Conservation (phyloP, 768 basidiomycete genomes). For the Amanita subjunquillea region DNA sequence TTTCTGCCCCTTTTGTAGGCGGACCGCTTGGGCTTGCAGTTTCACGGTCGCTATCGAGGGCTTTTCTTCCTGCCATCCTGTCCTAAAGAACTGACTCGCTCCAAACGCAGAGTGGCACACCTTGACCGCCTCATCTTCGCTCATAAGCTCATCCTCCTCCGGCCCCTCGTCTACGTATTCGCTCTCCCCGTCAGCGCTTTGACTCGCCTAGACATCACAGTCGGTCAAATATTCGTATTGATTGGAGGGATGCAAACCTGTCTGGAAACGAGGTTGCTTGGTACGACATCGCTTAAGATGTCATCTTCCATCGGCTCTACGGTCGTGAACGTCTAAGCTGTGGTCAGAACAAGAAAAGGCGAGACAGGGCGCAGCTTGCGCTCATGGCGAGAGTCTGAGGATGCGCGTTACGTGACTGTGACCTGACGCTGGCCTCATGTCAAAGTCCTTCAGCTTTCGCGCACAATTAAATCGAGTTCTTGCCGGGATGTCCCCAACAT, state of each 20-base stretch:
- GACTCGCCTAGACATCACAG: slow-evolving; percentile 34
- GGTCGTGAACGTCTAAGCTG: slow-evolving; percentile 26
- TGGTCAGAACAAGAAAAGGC: neutral
- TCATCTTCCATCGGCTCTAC: slow-evolving; percentile 52
- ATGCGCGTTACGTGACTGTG: no score
- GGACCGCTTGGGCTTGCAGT: slow-evolving; percentile 18
- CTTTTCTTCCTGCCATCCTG: slow-evolving; percentile 1
- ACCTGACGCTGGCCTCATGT: no score
- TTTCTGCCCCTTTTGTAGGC: no score
- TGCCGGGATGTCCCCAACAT: no score
- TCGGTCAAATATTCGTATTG: neutral
- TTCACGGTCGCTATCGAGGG: slow-evolving; percentile 23
- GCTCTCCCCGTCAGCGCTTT: slow-evolving; percentile 65
- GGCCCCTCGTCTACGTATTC: slow-evolving; percentile 54
- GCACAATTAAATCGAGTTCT: no score
- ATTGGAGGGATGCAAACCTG: slow-evolving; percentile 38
- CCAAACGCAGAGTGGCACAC: neutral
- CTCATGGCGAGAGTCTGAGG: slow-evolving; percentile 12
- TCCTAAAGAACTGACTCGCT: slow-evolving; percentile 6
- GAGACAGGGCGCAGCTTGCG: slow-evolving; percentile 7
- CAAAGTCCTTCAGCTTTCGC: no score
- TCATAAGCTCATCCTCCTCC: slow-evolving; percentile 55
- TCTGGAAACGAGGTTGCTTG: slow-evolving; percentile 84
- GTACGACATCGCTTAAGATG: slow-evolving; percentile 83
- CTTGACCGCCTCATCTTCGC: slow-evolving; percentile 35